Evolutionary conservation across 805 yeast species (phyloP).

Genomic region (Metschnikowia bowlesiae): DNA sequence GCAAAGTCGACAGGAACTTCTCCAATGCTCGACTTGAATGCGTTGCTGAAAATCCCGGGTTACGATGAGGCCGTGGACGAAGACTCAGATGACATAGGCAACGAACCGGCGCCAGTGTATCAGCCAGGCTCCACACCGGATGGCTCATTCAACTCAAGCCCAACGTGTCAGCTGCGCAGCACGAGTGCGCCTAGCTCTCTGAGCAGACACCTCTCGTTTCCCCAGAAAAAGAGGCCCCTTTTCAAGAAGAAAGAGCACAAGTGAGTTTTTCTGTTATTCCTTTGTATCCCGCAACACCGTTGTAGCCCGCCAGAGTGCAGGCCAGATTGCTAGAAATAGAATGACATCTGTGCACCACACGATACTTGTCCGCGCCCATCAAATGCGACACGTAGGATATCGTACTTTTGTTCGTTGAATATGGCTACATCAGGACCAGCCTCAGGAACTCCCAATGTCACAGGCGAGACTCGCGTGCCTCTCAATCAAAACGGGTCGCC

Average conservation of each 20-base stretch:
- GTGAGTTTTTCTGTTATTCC: not conserved
- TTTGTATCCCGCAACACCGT: not conserved
- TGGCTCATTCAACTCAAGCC: not conserved
- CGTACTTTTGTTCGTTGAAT: not conserved
- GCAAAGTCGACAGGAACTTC: constrained; percentile 8
- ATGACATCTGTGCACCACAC: not conserved
- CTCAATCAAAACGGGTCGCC: constrained; percentile 35
- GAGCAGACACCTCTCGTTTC: constrained; percentile 4
- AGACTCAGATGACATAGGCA: constrained; percentile 24
- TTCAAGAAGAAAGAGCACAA: constrained; percentile 10
- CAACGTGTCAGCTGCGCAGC: constrained; percentile 3
- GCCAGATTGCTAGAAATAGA: not conserved
- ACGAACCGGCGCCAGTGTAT: constrained; percentile 21
- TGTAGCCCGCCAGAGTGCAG: not conserved
- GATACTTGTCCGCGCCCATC: not conserved
- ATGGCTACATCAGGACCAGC: constrained; percentile 13
- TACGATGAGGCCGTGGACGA: constrained; percentile 39
- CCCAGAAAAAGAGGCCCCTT: constrained; percentile 7
- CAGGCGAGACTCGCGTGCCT: constrained; percentile 15
- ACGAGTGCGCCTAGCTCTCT: constrained; percentile 11
- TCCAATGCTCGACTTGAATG: constrained; percentile 21
- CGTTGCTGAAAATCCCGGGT: constrained; percentile 34
- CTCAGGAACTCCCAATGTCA: constrained; percentile 4
- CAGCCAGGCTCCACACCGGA: not conserved
- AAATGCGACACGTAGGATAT: constrained; percentile 4